Base-by-base conservation (phyloP, 441 rosid species). In the Gossypium laxum region DNA sequence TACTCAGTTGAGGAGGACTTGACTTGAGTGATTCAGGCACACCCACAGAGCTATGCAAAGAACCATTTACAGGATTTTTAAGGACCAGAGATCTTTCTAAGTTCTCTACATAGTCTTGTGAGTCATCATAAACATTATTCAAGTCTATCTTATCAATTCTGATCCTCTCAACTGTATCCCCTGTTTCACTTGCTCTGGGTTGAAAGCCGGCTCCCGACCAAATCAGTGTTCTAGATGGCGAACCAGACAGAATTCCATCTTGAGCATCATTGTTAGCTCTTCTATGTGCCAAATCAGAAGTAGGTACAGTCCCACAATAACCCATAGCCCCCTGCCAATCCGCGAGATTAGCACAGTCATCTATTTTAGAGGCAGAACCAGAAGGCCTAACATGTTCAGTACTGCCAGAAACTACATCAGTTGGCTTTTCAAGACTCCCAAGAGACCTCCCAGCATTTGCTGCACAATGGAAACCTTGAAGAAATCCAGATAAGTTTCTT, bases 41-140 rank as follows among this genome's bases (percentile, higher is more conserved):
- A 81, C 75, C 67, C 26, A 51, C 6, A 66, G 80, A 84, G 67
- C 67, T 72, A 68, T 30, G 30, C 22, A 75, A 54, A 70, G 77
- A 66, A 30, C 77, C 71, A 15, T 58, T 48, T 32, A 66, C 81
- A 8, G 51, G 62, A 67, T 65, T 66, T 57, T 64, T 45, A 47
- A 74, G 75, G 50, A 57, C 77, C 63, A 47, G 51, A 59, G 78
- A 47, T 28, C 22, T 59, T 50, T 75, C 75, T 54, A 72, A 5
- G 58, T 77, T 73, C 73, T 74, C 85, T 34, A 0, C 62, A 11
- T 30, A 26, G 21, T 77, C 85, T 73, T 78, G 81, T 8, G 84
- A 78, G 52, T 82, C 85, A 61, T 81, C 82, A 71, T 81, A 84
- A 76, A 56, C 82, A 74, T 70, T 71, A 60, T 87, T 87, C 79